Conservation (phyloP, 2,329 filamentous ascomycete species). For the Aulographum hederae region DNA sequence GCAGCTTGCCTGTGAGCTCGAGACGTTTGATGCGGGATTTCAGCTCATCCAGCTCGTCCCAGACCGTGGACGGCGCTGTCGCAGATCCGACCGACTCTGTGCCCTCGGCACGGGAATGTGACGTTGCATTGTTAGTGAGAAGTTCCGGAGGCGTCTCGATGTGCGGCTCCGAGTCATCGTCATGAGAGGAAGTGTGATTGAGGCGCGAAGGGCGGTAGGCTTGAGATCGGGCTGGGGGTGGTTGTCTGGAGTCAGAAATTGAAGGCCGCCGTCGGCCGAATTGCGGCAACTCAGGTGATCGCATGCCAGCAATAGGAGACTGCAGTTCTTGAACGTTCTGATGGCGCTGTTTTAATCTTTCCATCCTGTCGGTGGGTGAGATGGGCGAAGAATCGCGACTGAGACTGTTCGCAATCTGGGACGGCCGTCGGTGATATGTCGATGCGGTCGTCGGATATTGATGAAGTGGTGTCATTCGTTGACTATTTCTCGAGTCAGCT, state of each 20-base stretch:
- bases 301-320: constrained; percentile 6
- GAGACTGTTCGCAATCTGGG: background rate
- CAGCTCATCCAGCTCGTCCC: constrained; percentile 92
- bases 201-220: constrained; percentile 18
- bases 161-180: constrained; percentile 12
- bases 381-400: constrained; percentile 1
- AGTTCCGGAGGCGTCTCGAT: constrained; percentile 11
- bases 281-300: constrained; percentile 12
- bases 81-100: constrained; percentile 70
- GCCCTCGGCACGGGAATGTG: constrained; percentile 11
- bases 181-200: constrained; percentile 15
- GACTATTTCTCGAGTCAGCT: background rate
- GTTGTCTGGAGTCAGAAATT: constrained; percentile 13
- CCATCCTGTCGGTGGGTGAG: background rate
- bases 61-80: constrained; percentile 79
- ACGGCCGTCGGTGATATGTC: background rate
- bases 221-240: constrained; percentile 14
- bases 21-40: constrained; percentile 85
- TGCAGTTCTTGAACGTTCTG: background rate
- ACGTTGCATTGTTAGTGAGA: constrained; percentile 4
- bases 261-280: constrained; percentile 13
- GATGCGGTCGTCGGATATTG: constrained; percentile 1
- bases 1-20: constrained; percentile 76
- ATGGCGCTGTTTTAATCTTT: background rate
- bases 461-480: constrained; percentile 6